phyloP scores from a whole-genome alignment of 176 grass and related monocot genomes.

The Otatea glauca region DNA sequence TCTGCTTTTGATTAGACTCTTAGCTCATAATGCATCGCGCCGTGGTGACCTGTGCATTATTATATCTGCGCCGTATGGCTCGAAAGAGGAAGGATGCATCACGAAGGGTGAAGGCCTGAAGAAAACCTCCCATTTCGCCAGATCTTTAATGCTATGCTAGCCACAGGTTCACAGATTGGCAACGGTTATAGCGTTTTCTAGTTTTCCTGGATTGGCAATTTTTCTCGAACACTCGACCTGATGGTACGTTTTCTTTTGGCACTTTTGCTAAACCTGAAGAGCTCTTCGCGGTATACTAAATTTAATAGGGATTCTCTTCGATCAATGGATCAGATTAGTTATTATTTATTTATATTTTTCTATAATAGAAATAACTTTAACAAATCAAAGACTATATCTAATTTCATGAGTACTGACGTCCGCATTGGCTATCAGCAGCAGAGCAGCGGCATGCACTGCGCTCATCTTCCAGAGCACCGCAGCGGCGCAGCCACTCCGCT shows the following conservation, averaged over 20 bases:
- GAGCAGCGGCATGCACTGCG: slow-evolving; percentile 42
- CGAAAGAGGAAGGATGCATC: background rate
- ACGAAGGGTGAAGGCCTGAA: background rate
- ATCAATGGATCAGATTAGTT: too few species aligned
- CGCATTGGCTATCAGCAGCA: slow-evolving; percentile 50
- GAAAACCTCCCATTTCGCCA: background rate
- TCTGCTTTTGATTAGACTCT: background rate
- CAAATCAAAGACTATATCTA: too few species aligned
- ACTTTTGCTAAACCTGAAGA: too few species aligned
- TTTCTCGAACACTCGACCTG: background rate
- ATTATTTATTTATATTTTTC: too few species aligned
- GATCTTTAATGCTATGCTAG: background rate
- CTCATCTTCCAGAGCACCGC: slow-evolving; percentile 32
- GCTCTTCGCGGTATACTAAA: too few species aligned
- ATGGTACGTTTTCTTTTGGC: too few species aligned
- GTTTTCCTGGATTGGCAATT: background rate
- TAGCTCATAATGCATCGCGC: background rate
- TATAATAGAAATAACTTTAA: too few species aligned
- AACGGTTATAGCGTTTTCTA: too few species aligned
- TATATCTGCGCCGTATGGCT: background rate
- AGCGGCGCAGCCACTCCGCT: background rate
- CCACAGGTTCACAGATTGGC: background rate
- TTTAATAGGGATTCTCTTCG: too few species aligned
- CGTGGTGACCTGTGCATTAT: background rate
- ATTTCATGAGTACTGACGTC: background rate